These are phyloP conservation scores for Bullera alba DNA, from an alignment of 768 basidiomycete genomes.

Conservation along the genomic window DNA sequence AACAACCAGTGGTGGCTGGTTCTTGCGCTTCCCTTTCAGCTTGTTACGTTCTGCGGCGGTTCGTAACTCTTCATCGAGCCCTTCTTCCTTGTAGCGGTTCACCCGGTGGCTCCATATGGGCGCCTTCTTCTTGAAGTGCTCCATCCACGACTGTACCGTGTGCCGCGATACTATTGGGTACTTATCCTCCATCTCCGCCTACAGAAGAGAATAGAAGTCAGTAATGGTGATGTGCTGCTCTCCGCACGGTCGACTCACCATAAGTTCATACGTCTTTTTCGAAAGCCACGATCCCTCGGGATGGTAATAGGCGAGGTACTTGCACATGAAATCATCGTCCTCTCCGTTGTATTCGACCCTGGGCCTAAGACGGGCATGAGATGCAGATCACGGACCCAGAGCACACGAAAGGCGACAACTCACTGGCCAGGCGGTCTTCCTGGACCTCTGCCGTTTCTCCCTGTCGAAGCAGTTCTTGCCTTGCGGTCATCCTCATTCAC, in stretches of 20 bases:
- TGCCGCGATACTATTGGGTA: constrained; percentile 24
- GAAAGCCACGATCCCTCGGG: constrained; percentile 28
- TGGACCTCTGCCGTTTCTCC: constrained; percentile 15
- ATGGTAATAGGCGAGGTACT: constrained; percentile 27
- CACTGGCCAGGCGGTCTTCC: constrained; percentile 35
- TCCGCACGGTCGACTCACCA: constrained; percentile 15
- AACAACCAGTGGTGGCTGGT: neutral
- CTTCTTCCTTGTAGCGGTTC: constrained; percentile 3
- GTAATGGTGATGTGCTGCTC: neutral
- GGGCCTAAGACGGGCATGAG: constrained; percentile 10
- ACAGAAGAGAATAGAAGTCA: neutral
- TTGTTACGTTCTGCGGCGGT: neutral
- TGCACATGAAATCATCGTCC: constrained; percentile 36
- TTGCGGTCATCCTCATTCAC: too few relatives aligned
- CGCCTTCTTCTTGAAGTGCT: constrained; percentile 35
- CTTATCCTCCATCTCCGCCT: neutral
- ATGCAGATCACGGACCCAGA: neutral
- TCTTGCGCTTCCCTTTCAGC: neutral
- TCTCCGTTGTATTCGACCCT: constrained; percentile 25
- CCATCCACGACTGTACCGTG: constrained; percentile 37
- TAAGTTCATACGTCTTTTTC: constrained; percentile 22
- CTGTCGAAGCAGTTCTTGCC: too few relatives aligned
- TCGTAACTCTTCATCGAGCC: constrained; percentile 14
- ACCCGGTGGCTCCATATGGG: constrained; percentile 11
- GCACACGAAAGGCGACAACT: constrained; percentile 5